These are phyloP conservation scores for Ampelocalamus luodianensis DNA, from an alignment of 176 grass and related monocot species.

Conservation along the genomic window DNA sequence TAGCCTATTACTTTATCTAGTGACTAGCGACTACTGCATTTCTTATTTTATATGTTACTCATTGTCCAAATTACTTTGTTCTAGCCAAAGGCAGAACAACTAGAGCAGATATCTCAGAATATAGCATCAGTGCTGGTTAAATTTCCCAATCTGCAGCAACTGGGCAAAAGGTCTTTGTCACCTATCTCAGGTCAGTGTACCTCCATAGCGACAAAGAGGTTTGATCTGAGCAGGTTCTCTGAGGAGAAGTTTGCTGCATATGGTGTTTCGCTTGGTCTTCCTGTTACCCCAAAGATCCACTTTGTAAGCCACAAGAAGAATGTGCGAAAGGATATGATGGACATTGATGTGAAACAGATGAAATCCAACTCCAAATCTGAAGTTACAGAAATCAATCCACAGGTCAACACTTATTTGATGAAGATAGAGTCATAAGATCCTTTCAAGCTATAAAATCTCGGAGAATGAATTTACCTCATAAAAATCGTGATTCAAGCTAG, in stretches of 20 bases:
- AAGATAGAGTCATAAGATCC: too few relatives aligned
- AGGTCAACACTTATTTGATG: conserved; percentile 17
- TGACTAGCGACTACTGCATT: neutral
- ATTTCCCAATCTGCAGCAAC: conserved; percentile 71
- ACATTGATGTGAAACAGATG: conserved; percentile 26
- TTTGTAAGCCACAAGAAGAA: conserved; percentile 3
- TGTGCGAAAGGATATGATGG: conserved; percentile 25
- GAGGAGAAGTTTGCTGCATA: conserved; percentile 77
- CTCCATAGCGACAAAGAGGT: conserved; percentile 70
- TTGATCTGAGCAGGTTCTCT: conserved; percentile 75
- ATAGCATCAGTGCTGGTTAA: conserved; percentile 78
- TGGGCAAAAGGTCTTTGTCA: conserved; percentile 84
- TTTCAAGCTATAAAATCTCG: too few relatives aligned
- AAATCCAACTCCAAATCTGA: conserved; percentile 27
- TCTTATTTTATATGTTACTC: conserved; percentile 11
- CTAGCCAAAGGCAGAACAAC: conserved; percentile 69
- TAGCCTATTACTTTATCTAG: neutral
- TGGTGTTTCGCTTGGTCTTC: conserved; percentile 79
- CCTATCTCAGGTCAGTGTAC: conserved; percentile 81
- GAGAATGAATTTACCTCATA: too few relatives aligned
- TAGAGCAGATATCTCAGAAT: conserved; percentile 77
- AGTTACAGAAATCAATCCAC: conserved; percentile 47
- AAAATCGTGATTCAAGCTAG: too few relatives aligned
- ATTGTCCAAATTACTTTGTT: conserved; percentile 18
- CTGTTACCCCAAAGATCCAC: conserved; percentile 68